A percentile compares a stretch with the other conserved stretches of the same genome.
Evolutionary conservation across 73 alveolate genomes (phyloP).

Genomic region (Stentor coeruleus): DNA sequence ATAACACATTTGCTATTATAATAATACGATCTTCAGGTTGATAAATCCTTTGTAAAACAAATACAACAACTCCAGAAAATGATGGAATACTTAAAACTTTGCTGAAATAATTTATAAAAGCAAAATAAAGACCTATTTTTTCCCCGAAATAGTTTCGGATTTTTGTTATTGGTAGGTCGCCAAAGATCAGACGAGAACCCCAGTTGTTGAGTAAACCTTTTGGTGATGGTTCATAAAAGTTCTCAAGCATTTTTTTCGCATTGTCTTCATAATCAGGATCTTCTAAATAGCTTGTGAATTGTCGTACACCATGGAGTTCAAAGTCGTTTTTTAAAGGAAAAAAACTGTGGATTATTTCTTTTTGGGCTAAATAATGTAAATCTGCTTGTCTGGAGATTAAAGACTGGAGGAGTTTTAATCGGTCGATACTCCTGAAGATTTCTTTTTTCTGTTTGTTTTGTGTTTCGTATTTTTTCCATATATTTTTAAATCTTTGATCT

Average conservation of each 20-base stretch:
- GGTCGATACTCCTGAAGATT: slow-evolving; percentile 8
- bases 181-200: neutral
- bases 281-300: neutral
- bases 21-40: neutral
- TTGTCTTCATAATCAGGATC: neutral
- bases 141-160: slow-evolving; percentile 41
- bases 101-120: slow-evolving; percentile 8
- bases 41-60: neutral
- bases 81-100: slow-evolving; percentile 18
- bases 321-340: neutral
- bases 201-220: slow-evolving; percentile 15
- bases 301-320: neutral
- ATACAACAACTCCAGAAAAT: slow-evolving; percentile 28
- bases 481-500: neutral
- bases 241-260: neutral
- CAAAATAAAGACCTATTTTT: slow-evolving; percentile 34
- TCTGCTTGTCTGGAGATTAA: neutral
- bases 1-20: neutral
- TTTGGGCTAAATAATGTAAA: neutral
- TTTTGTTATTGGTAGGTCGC: slow-evolving; percentile 23
- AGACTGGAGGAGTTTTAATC: neutral
- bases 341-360: neutral
- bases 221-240: neutral
- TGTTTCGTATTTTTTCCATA: neutral
- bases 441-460: neutral